These are phyloP conservation scores for Erodium texanum DNA, from an alignment of 441 rosid genomes.

Conservation along the genomic window DNA sequence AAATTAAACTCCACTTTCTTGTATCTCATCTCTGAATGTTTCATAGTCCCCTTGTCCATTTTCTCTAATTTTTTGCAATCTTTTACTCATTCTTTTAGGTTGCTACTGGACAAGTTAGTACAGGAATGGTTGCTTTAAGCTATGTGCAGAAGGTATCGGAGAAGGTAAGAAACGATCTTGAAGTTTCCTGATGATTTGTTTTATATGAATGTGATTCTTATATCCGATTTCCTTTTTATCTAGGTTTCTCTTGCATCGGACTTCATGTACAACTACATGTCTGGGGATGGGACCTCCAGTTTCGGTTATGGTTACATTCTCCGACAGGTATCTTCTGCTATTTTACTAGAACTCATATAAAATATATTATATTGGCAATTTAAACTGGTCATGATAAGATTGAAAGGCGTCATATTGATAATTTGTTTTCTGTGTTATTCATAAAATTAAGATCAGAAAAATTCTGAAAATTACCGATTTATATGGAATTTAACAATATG, in stretches of 20 bases:
- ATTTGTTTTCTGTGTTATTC: too few species aligned
- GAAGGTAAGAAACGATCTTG: constrained; percentile 44
- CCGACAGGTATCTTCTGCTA: constrained; percentile 55
- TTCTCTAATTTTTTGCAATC: constrained; percentile 57
- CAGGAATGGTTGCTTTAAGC: constrained; percentile 74
- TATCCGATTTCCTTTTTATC: constrained; percentile 14
- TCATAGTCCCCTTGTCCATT: background rate
- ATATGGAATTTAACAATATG: too few species aligned
- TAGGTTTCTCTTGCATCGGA: constrained; percentile 91
- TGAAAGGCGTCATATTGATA: too few species aligned
- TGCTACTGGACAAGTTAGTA: constrained; percentile 83
- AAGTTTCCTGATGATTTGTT: constrained; percentile 1
- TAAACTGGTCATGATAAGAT: too few species aligned
- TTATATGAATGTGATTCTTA: constrained; percentile 11
- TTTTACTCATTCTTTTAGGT: constrained; percentile 31
- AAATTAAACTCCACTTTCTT: background rate
- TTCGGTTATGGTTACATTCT: constrained; percentile 91
- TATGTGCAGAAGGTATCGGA: constrained; percentile 95
- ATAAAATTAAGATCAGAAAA: too few species aligned
- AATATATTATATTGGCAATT: too few species aligned
- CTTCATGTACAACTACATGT: constrained; percentile 72
- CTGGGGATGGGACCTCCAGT: constrained; percentile 77
- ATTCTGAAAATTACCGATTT: too few species aligned
- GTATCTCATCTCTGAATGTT: background rate
- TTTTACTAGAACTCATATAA: background rate